Conservation (phyloP, 2,329 filamentous ascomycete genomes). For the Boeremia lycopersici region DNA sequence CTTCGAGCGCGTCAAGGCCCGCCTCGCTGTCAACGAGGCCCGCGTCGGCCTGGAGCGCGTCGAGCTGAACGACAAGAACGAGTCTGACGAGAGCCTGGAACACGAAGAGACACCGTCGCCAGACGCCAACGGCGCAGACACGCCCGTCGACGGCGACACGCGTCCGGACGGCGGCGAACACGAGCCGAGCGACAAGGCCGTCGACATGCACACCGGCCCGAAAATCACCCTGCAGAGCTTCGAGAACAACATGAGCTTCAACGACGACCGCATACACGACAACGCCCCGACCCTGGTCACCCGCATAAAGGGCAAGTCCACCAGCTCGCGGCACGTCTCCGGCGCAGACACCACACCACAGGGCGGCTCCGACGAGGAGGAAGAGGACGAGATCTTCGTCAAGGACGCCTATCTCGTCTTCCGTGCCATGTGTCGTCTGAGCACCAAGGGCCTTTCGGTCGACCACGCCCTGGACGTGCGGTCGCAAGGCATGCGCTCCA, state of each 20-base stretch:
- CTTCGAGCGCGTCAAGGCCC: constrained; percentile 88
- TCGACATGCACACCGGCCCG: constrained; percentile 55
- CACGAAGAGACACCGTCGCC: constrained; percentile 33
- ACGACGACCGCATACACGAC: constrained; percentile 69
- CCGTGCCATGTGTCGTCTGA: constrained; percentile 95
- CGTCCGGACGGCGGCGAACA: constrained; percentile 45
- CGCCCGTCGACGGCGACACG: constrained; percentile 50
- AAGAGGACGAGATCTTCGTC: constrained; percentile 95
- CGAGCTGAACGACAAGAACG: constrained; percentile 47
- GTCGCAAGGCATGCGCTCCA: constrained; percentile 96
- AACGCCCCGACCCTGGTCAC: constrained; percentile 72
- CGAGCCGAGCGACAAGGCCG: constrained; percentile 51
- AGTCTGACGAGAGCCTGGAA: constrained; percentile 39
- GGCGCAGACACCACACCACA: constrained; percentile 49
- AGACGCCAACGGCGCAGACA: constrained; percentile 31
- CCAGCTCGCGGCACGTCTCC: constrained; percentile 52
- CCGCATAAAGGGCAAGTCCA: constrained; percentile 57
- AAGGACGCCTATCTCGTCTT: constrained; percentile 97
- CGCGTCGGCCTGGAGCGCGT: constrained; percentile 62
- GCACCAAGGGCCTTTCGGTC: constrained; percentile 85
- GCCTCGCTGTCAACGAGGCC: constrained; percentile 85
- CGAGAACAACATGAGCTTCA: constrained; percentile 69
- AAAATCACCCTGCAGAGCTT: constrained; percentile 73
- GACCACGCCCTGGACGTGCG: constrained; percentile 93
- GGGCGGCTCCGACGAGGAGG: constrained; percentile 60